Evolutionary conservation across 2,329 filamentous ascomycete species (phyloP).

Genomic region (Fusarium devonianum): DNA sequence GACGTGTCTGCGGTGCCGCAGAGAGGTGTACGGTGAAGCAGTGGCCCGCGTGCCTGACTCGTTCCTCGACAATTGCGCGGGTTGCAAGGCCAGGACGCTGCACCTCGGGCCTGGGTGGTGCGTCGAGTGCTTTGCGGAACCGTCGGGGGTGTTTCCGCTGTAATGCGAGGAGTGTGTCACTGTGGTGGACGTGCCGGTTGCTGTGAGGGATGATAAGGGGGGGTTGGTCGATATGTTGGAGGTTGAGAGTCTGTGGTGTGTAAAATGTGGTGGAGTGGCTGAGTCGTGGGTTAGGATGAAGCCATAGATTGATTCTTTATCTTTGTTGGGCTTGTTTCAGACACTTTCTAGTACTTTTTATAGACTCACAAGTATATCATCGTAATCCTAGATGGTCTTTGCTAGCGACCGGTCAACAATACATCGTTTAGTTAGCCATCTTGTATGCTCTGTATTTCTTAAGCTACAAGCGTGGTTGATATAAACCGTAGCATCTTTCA

Average conservation of each 20-base stretch:
- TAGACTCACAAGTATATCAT: too few relatives aligned
- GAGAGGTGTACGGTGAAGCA: background rate
- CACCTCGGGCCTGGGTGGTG: slow-evolving; percentile 37
- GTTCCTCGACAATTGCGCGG: slow-evolving; percentile 4
- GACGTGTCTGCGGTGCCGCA: slow-evolving; percentile 20
- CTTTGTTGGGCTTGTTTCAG: too few relatives aligned
- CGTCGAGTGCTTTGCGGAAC: slow-evolving; percentile 9
- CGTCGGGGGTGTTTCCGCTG: background rate
- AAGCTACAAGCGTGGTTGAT: too few relatives aligned
- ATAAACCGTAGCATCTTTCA: too few relatives aligned
- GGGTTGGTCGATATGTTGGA: slow-evolving; percentile 24
- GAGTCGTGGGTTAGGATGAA: slow-evolving; percentile 21
- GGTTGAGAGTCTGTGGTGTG: slow-evolving; percentile 33
- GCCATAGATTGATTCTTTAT: background rate
- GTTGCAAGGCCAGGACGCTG: slow-evolving; percentile 14
- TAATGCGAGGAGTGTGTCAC: slow-evolving; percentile 23
- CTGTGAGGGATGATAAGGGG: slow-evolving; percentile 18
- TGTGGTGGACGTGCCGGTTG: slow-evolving; percentile 8
- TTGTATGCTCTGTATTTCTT: too few relatives aligned
- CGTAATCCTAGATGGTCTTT: too few relatives aligned
- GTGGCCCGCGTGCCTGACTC: background rate
- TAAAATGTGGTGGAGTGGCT: slow-evolving; percentile 13
- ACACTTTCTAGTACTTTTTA: too few relatives aligned
- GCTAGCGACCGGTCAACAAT: too few relatives aligned
- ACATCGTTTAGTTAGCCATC: too few relatives aligned